Percentiles rank a stretch among this genome's conserved stretches.
Evolutionary conservation across 2,329 filamentous ascomycete genomes (phyloP).

Genomic region (Cercospora sp.): DNA sequence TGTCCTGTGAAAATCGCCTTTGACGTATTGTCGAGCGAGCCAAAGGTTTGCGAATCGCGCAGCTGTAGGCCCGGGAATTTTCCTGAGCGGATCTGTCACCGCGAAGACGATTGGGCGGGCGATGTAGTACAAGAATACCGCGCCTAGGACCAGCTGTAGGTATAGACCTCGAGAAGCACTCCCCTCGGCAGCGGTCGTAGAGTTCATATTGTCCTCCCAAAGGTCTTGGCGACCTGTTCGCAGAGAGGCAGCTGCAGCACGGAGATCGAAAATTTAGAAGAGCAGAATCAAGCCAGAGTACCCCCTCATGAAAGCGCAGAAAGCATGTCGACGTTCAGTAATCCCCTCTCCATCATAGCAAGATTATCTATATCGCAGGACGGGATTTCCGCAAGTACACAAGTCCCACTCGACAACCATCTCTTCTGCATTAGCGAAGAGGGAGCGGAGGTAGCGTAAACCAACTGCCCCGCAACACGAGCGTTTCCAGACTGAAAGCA

Average conservation of each 20-base stretch:
- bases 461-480: background rate
- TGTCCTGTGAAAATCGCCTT: conserved; percentile 11
- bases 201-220: background rate
- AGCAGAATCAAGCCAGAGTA: too few relatives aligned
- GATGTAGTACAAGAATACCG: background rate
- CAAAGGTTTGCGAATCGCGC: conserved; percentile 18
- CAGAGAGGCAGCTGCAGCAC: too few relatives aligned
- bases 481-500: background rate
- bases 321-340: background rate
- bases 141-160: background rate
- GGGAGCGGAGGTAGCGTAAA: background rate
- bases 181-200: background rate
- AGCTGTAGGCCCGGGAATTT: conserved; percentile 9
- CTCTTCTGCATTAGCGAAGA: too few relatives aligned
- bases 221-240: background rate
- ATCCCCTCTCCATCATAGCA: background rate
- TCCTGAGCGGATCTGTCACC: background rate
- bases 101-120: background rate
- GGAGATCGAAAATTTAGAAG: too few relatives aligned
- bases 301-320: background rate
- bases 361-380: background rate
- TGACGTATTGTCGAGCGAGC: conserved; percentile 1
- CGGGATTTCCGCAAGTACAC: background rate
- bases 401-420: background rate
- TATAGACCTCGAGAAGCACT: background rate